Conservation (phyloP, 192 early-diverging fungal species). For the Gorgonomyces haynaldii region DNA sequence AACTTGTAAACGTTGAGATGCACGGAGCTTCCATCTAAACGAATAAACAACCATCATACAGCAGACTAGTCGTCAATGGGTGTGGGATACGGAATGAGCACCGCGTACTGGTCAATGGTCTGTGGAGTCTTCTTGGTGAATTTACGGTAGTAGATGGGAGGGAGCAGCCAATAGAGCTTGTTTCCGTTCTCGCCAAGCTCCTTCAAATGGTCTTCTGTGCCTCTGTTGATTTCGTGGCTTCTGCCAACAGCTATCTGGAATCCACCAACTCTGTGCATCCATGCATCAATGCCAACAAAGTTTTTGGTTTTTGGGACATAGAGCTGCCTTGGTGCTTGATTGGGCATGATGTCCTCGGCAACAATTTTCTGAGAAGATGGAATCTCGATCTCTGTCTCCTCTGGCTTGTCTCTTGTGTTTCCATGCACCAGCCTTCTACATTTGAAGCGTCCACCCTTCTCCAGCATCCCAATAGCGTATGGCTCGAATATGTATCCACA, state of each 20-base stretch:
- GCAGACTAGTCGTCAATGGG: too few species aligned
- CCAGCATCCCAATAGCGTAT: slow-evolving; percentile 11
- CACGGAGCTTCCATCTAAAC: too few species aligned
- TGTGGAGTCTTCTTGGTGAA: slow-evolving; percentile 12
- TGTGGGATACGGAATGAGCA: slow-evolving; percentile 9
- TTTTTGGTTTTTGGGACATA: slow-evolving; percentile 12
- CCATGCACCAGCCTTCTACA: slow-evolving; percentile 9
- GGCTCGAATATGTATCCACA: slow-evolving; percentile 14
- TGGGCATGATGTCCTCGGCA: background rate
- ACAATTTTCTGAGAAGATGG: slow-evolving; percentile 8
- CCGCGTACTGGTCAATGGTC: slow-evolving; percentile 9
- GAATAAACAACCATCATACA: too few species aligned
- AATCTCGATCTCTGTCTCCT: background rate
- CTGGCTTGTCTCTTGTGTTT: slow-evolving; percentile 7
- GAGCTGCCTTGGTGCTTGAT: slow-evolving; percentile 5
- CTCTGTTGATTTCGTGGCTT: slow-evolving; percentile 10
- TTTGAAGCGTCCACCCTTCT: slow-evolving; percentile 7
- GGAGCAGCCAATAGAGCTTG: slow-evolving; percentile 10
- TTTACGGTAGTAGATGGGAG: slow-evolving; percentile 4
- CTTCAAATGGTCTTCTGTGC: slow-evolving; percentile 2
- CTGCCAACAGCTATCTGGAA: slow-evolving; percentile 12
- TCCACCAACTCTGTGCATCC: slow-evolving; percentile 8
- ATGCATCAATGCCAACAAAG: slow-evolving; percentile 7
- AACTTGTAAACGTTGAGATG: too few species aligned
- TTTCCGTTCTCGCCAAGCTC: slow-evolving; percentile 6